phyloP scores from a whole-genome alignment of 768 basidiomycete genomes.

The Serendipita sp. region DNA sequence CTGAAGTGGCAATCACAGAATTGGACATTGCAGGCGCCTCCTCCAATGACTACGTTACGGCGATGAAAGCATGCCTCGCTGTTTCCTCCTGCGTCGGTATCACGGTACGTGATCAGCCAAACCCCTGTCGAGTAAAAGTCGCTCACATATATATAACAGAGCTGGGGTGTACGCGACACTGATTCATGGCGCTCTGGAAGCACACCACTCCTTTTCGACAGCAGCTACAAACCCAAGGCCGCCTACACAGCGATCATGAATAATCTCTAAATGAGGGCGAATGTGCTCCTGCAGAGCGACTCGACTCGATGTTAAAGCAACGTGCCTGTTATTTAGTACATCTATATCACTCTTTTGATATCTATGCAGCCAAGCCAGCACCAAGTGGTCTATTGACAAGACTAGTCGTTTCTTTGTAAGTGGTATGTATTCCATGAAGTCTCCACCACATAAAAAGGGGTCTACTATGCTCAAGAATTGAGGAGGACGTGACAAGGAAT shows the following conservation, averaged over 20 bases:
- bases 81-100: conserved; percentile 29
- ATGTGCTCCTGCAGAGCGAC: too few relatives aligned
- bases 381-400: too few relatives aligned
- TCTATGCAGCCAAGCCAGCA: too few relatives aligned
- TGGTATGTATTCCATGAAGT: too few relatives aligned
- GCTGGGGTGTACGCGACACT: conserved; percentile 12
- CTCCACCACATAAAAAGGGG: too few relatives aligned
- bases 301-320: too few relatives aligned
- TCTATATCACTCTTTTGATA: too few relatives aligned
- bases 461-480: too few relatives aligned
- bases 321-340: too few relatives aligned
- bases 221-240: conserved; percentile 30
- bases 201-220: conserved; percentile 30
- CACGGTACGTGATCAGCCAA: conserved; percentile 19
- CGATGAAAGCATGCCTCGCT: conserved; percentile 29
- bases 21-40: conserved; percentile 22
- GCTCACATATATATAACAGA: background rate
- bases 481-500: too few relatives aligned
- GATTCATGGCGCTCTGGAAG: conserved; percentile 31
- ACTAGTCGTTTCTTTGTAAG: too few relatives aligned
- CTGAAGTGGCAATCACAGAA: conserved; percentile 31
- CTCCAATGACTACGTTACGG: conserved; percentile 28
- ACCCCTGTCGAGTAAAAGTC: background rate
- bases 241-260: conserved; percentile 20
- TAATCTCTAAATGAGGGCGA: background rate